Base-by-base conservation (phyloP, 345 rosid species). In the Erodium maritimum region DNA sequence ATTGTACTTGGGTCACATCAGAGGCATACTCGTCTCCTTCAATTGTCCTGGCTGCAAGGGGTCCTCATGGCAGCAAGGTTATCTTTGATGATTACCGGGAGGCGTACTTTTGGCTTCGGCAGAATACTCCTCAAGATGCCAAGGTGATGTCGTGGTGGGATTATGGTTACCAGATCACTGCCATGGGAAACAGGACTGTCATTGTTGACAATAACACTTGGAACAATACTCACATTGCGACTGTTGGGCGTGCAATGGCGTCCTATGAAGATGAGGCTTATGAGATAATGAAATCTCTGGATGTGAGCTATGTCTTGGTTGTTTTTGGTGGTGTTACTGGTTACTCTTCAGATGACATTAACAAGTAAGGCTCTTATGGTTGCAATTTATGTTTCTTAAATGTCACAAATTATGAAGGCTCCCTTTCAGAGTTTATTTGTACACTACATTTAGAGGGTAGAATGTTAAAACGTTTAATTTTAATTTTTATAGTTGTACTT, bases 101-200 rank as follows among this genome's bases (percentile, higher is more conserved):
- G 71, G 96, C 99, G 20, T 93, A 93, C 77, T 93, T 79, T 74
- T 93, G 99, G 99, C 96, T 90, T 68, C 86, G 90, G 34, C 97
- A 90, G 70, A 93, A 93, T 69, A 93, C 99, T 61, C 96, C 99
- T 50, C 78, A 75, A 17, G 95, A 93, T 79, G 99, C 99, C 50
- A 93, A 93, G 78, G 79, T 93, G 73, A 93, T 93, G 99, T 93
- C 99, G 20, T 90, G 99, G 99, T 93, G 99, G 99, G 99, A 93
- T 80, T 93, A 93, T 65, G 98, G 98, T 63, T 88, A 91, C 77
- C 98, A 91, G 67, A 91, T 91, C 70, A 91, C 96, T 60, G 99
- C 99, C 63, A 93, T 93, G 99, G 99, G 96, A 70, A 93, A 93
- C 70, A 87, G 97, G 84, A 87, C 99, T 16, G 99, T 93, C 61